Conservation (phyloP, 2,329 filamentous ascomycete genomes). For the Pestalotiopsis sp. region DNA sequence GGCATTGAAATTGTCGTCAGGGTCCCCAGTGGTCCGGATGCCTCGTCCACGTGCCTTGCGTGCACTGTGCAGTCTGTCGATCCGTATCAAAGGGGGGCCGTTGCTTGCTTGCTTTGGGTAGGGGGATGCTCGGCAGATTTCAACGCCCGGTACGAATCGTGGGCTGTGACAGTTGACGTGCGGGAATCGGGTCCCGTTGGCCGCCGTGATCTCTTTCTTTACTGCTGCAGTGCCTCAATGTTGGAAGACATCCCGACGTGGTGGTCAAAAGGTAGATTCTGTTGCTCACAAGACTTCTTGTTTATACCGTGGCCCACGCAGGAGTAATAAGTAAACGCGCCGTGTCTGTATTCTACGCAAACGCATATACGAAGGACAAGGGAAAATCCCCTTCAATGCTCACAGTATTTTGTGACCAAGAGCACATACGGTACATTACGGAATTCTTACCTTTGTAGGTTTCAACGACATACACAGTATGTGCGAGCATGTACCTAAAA, state of each 20-base stretch:
- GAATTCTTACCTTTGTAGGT: background rate
- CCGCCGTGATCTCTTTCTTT: background rate
- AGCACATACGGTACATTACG: background rate
- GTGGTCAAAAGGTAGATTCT: background rate
- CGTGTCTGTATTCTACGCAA: too few relatives aligned
- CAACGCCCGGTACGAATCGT: background rate
- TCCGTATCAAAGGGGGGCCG: conserved; percentile 8
- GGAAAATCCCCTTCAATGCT: background rate
- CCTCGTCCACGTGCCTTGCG: background rate
- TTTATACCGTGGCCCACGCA: too few relatives aligned
- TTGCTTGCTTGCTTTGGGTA: background rate
- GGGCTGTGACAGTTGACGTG: conserved; percentile 7
- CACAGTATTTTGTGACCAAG: background rate
- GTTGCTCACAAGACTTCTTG: too few relatives aligned
- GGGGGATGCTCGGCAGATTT: background rate
- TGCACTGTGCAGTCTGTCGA: conserved; percentile 3
- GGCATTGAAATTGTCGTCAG: background rate
- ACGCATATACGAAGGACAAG: too few relatives aligned
- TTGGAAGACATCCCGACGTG: background rate
- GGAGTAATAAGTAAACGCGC: too few relatives aligned
- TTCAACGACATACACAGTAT: background rate
- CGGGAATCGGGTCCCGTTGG: background rate
- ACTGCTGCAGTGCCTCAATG: background rate
- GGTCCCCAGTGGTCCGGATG: background rate
- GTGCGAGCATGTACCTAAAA: background rate